These are phyloP conservation scores for Fraxinus sp. DNA, from an alignment of 305 asterid species.

Conservation along the genomic window DNA sequence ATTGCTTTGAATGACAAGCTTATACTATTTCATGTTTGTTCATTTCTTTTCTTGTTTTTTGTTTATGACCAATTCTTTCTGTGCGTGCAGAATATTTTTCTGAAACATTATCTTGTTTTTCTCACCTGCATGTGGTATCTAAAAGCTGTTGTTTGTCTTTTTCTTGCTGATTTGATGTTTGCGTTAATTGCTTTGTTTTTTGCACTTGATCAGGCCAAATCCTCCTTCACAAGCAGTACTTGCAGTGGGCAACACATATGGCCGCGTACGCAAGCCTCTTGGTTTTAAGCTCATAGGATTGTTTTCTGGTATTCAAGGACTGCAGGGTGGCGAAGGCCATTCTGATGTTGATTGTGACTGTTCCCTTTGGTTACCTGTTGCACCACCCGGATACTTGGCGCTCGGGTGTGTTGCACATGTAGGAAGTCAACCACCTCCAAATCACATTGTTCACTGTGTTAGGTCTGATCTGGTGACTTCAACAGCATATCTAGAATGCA, in stretches of 20 bases:
- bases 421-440: slow-evolving; percentile 87
- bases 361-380: slow-evolving; percentile 92
- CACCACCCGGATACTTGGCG: slow-evolving; percentile 94
- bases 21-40: background rate
- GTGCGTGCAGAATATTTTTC: slow-evolving; percentile 22
- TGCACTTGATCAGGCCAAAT: slow-evolving; percentile 64
- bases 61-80: slow-evolving; percentile 9
- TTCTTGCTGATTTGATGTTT: slow-evolving; percentile 19
- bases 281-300: slow-evolving; percentile 74
- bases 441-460: slow-evolving; percentile 86
- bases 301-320: slow-evolving; percentile 60
- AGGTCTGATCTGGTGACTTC: slow-evolving; percentile 94
- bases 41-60: slow-evolving; percentile 1
- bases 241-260: slow-evolving; percentile 85
- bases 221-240: slow-evolving; percentile 97
- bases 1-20: slow-evolving; percentile 11
- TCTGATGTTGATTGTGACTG: slow-evolving; percentile 53
- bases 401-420: slow-evolving; percentile 90
- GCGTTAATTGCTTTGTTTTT: slow-evolving; percentile 29
- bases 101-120: slow-evolving; percentile 11
- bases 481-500: slow-evolving; percentile 67
- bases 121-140: slow-evolving; percentile 15
- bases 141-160: slow-evolving; percentile 18
- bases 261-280: slow-evolving; percentile 90
- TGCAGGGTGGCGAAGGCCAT: slow-evolving; percentile 40